Conservation (phyloP, 371 early-diverging fungal genomes). For the Mortierella sp. region DNA sequence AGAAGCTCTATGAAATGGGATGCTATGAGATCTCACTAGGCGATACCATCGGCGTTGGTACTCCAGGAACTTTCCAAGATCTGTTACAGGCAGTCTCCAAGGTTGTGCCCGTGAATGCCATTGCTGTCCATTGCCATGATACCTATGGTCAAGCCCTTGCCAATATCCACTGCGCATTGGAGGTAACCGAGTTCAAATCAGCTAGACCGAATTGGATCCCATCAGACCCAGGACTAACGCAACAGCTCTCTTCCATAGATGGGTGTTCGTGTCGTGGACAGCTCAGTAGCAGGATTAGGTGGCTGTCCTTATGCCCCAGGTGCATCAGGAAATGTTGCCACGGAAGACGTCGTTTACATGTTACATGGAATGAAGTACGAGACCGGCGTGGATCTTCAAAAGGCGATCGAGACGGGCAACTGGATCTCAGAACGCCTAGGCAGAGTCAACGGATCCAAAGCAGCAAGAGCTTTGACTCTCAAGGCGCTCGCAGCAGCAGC, state of each 20-base stretch:
- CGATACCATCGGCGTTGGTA: constrained; percentile 97
- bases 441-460: constrained; percentile 63
- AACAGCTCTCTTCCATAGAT: constrained; percentile 49
- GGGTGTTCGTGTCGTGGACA: constrained; percentile 93
- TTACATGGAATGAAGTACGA: constrained; percentile 85
- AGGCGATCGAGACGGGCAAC: constrained; percentile 80
- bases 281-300: constrained; percentile 93
- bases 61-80: constrained; percentile 75
- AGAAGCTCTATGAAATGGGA: constrained; percentile 85
- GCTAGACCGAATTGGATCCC: too few species aligned
- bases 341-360: constrained; percentile 97
- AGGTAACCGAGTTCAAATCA: too few species aligned
- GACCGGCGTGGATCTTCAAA: constrained; percentile 82
- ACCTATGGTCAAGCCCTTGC: constrained; percentile 98
- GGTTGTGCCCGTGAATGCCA: constrained; percentile 76
- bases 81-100: constrained; percentile 80
- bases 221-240: too few species aligned
- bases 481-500: constrained; percentile 42
- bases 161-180: constrained; percentile 87
- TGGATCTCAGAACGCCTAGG: constrained; percentile 87
- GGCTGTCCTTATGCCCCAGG: constrained; percentile 98
- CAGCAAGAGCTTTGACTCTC: constrained; percentile 51
- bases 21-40: constrained; percentile 98
- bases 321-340: constrained; percentile 96
- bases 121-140: constrained; percentile 97